A percentile compares a stretch with the other conserved stretches of the same genome.
Conservation (phyloP, 2,329 filamentous ascomycete species). For the Parastagonospora nodorum region DNA sequence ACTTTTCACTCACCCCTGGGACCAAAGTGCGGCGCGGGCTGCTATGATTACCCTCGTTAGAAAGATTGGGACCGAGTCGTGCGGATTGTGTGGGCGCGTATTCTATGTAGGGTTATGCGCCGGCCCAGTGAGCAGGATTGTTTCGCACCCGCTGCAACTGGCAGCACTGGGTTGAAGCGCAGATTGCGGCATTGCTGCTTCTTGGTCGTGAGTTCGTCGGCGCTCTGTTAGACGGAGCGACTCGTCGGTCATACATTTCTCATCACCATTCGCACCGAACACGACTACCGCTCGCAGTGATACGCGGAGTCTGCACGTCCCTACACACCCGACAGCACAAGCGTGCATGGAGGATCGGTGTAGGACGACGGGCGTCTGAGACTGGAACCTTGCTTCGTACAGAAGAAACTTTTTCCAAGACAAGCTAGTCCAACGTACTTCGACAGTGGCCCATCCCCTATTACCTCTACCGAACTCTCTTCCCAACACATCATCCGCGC, state of each 20-base stretch:
- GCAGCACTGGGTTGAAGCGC: no score
- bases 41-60: constrained; percentile 28
- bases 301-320: no score
- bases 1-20: constrained; percentile 10
- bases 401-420: constrained; percentile 34
- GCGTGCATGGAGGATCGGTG: constrained; percentile 10
- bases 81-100: constrained; percentile 23
- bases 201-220: no score
- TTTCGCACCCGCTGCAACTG: constrained; percentile 18
- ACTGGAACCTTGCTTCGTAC: constrained; percentile 30
- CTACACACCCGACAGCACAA: background rate
- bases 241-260: no score
- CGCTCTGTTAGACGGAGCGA: no score
- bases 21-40: constrained; percentile 27
- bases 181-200: no score
- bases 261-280: no score
- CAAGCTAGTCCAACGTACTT: constrained; percentile 31
- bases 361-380: constrained; percentile 29
- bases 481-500: constrained; percentile 24
- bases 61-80: constrained; percentile 29
- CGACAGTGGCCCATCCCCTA: constrained; percentile 18
- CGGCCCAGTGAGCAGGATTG: constrained; percentile 11
- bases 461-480: constrained; percentile 33
- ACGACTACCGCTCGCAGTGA: no score
- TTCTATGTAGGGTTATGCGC: constrained; percentile 19